Evolutionary conservation across 2,329 filamentous ascomycete species (phyloP).

Genomic region (Botryotinia narcissicola): DNA sequence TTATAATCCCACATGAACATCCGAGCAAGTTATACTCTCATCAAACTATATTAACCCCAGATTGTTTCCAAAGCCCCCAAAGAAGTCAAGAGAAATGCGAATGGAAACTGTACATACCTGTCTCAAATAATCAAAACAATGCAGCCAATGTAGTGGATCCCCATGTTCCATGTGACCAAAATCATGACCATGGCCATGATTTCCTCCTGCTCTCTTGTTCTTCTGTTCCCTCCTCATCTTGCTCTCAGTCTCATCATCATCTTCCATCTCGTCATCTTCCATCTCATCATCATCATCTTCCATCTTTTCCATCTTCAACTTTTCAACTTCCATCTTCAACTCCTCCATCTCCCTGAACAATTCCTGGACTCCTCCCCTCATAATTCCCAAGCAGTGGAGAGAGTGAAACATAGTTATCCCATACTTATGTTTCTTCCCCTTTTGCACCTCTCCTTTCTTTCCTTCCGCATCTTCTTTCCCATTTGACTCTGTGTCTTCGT

Average conservation of each 20-base stretch:
- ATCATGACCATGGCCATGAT: constrained; percentile 2
- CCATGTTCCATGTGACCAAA: constrained; percentile 12
- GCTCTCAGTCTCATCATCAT: not conserved
- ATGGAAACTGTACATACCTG: constrained; percentile 12
- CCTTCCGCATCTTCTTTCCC: not conserved
- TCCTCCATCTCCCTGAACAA: constrained; percentile 15
- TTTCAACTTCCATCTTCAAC: not conserved
- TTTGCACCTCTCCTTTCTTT: not conserved
- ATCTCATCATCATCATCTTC: not conserved
- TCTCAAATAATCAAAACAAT: constrained; percentile 23
- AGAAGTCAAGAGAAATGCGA: not conserved
- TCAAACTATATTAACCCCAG: not conserved
- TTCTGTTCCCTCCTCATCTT: no score
- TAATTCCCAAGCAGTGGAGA: constrained; percentile 17
- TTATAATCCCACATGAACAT: not conserved
- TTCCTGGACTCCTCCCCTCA: constrained; percentile 12
- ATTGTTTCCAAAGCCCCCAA: not conserved
- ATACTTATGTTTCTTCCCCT: not conserved
- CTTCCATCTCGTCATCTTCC: not conserved
- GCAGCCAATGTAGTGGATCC: constrained; percentile 18
- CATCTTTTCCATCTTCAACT: not conserved
- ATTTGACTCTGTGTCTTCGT: not conserved
- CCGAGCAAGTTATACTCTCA: no score
- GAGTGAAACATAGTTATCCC: constrained; percentile 18
- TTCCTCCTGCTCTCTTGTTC: not conserved